These are phyloP conservation scores for Rosellinia necatrix DNA, from an alignment of 2,329 filamentous ascomycete genomes.

Conservation along the genomic window DNA sequence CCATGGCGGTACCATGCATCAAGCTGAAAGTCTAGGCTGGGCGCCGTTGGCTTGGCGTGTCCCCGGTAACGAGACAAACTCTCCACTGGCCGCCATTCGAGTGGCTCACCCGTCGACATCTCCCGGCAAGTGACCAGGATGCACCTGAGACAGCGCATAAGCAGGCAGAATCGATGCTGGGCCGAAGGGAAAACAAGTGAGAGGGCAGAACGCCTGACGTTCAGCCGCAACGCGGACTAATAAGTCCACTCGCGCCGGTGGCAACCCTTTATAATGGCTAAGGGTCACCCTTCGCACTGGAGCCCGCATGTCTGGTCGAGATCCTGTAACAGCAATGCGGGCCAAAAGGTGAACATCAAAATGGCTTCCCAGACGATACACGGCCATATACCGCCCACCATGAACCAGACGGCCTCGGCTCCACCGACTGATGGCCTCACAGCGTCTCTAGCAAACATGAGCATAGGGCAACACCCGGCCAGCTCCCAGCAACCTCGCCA, in stretches of 20 bases:
- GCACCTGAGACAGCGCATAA: background rate
- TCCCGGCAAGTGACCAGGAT: background rate
- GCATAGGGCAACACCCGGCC: slow-evolving; percentile 13
- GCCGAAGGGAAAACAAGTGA: slow-evolving; percentile 15
- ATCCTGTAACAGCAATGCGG: background rate
- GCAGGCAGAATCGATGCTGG: slow-evolving; percentile 8
- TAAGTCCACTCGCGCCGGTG: background rate
- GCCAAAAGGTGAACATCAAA: background rate
- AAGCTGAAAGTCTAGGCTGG: slow-evolving; percentile 27
- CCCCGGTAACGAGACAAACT: slow-evolving; percentile 6
- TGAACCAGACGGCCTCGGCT: slow-evolving; percentile 2
- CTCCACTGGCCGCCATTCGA: background rate
- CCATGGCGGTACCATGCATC: slow-evolving; percentile 17
- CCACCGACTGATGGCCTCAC: slow-evolving; percentile 12
- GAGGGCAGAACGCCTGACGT: background rate
- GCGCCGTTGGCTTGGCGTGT: slow-evolving; percentile 17
- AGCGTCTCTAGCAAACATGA: slow-evolving; percentile 23
- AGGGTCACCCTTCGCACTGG: background rate
- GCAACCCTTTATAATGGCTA: slow-evolving; percentile 13
- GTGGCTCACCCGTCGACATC: background rate
- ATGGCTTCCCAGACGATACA: slow-evolving; percentile 21
- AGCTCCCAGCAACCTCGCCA: slow-evolving; percentile 5
- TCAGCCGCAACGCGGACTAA: slow-evolving; percentile 23
- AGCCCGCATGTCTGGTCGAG: background rate
- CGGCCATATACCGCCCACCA: background rate